Percentiles rank a stretch among this genome's conserved stretches.
Conservation (phyloP, 73 alveolate species). For the Paramecium octaurelia region DNA sequence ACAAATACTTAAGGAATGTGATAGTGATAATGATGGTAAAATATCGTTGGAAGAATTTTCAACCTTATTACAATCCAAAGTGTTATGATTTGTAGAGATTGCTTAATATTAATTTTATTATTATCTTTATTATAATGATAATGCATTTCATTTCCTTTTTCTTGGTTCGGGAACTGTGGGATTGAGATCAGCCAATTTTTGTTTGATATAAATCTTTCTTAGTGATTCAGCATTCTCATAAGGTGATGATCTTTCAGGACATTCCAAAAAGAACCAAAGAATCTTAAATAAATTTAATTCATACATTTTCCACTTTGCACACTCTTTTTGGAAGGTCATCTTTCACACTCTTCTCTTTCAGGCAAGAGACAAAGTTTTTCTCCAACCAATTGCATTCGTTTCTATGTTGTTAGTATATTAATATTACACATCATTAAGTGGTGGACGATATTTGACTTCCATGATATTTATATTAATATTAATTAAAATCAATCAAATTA, state of each 20-base stretch:
- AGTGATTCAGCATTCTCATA: constrained; percentile 50
- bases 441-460: constrained; percentile 52
- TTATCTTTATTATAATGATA: neutral
- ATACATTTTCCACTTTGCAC: constrained; percentile 61
- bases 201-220: constrained; percentile 50
- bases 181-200: constrained; percentile 51
- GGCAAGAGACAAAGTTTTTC: constrained; percentile 51
- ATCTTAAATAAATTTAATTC: neutral
- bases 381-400: constrained; percentile 58
- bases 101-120: neutral
- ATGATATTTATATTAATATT: constrained; percentile 25
- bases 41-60: constrained; percentile 51
- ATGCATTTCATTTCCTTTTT: constrained; percentile 3
- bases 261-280: constrained; percentile 63
- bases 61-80: constrained; percentile 17
- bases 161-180: constrained; percentile 23
- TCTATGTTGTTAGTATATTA: neutral
- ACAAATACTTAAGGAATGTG: constrained; percentile 48
- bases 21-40: constrained; percentile 56
- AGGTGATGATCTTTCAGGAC: constrained; percentile 58
- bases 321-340: constrained; percentile 55
- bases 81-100: neutral
- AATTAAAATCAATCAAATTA: constrained; percentile 4
- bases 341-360: constrained; percentile 60
- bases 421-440: constrained; percentile 37